Percentiles rank a stretch among this genome's conserved stretches.
Conservation (phyloP, 257 asterid species). For the Nyctanthes arbortristis region DNA sequence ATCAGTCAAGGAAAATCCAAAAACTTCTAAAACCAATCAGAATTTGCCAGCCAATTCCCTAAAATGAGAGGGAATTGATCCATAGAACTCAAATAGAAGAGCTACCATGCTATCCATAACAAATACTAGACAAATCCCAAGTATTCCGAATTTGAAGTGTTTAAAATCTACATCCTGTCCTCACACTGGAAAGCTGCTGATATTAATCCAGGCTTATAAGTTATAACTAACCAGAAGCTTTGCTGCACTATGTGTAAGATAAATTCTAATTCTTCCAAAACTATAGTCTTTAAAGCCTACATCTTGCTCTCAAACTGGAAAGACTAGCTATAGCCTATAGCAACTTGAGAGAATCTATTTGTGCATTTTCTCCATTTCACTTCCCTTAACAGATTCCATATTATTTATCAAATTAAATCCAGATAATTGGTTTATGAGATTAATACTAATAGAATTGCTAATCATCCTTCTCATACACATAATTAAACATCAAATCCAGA, state of each 20-base stretch:
- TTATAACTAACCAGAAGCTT: too few species aligned
- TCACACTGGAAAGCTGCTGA: neutral
- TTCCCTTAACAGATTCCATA: neutral
- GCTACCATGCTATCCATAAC: neutral
- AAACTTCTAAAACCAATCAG: neutral
- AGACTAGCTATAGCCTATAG: neutral
- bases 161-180: neutral
- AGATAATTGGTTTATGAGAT: neutral
- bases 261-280: neutral
- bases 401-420: neutral
- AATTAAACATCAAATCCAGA: neutral
- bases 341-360: neutral
- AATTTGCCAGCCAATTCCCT: conserved; percentile 2
- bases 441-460: neutral
- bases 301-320: neutral
- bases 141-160: neutral
- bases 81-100: neutral
- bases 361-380: neutral
- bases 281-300: neutral
- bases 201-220: too few species aligned
- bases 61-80: neutral
- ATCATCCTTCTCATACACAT: neutral
- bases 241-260: too few species aligned
- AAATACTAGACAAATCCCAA: neutral
- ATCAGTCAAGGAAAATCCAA: conserved; percentile 1